Conservation (phyloP, 495 filamentous ascomycete species). For the Xylaria curta region DNA sequence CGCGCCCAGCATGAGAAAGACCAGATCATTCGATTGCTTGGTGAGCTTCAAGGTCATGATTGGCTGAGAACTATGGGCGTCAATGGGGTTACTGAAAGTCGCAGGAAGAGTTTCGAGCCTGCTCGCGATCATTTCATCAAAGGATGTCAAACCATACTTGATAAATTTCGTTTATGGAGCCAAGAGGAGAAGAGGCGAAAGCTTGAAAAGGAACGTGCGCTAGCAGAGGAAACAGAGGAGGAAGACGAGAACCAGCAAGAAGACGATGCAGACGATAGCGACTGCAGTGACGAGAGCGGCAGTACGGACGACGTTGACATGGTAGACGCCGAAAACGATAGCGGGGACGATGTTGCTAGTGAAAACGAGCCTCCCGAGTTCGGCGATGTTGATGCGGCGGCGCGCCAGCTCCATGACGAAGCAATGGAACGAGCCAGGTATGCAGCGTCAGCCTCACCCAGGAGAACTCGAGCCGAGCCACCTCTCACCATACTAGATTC, state of each 20-base stretch:
- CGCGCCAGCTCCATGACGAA: constrained; percentile 77
- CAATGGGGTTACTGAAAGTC: constrained; percentile 78
- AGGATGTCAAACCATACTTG: constrained; percentile 77
- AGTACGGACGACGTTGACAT: constrained; percentile 38
- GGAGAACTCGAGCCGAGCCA: constrained; percentile 44
- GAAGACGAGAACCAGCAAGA: constrained; percentile 44
- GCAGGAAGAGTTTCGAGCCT: constrained; percentile 83
- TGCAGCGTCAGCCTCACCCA: constrained; percentile 31
- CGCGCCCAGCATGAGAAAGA: constrained; percentile 91
- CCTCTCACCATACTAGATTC: constrained; percentile 38
- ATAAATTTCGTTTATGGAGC: constrained; percentile 87
- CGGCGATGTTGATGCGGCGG: constrained; percentile 75
- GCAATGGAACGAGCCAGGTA: constrained; percentile 53
- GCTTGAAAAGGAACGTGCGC: constrained; percentile 66
- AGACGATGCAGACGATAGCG: constrained; percentile 35
- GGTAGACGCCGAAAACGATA: constrained; percentile 35
- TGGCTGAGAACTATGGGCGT: constrained; percentile 97
- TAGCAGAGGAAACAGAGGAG: constrained; percentile 51
- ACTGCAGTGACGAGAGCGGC: constrained; percentile 34
- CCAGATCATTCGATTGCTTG: constrained; percentile 82
- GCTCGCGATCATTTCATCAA: constrained; percentile 83
- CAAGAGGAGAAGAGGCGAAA: constrained; percentile 87
- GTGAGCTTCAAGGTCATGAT: constrained; percentile 86
- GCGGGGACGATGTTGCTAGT: constrained; percentile 48
- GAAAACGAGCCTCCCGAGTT: constrained; percentile 60